phyloP scores from a whole-genome alignment of 1,284 basidiomycete species.

The Melampsora larici-populina region DNA sequence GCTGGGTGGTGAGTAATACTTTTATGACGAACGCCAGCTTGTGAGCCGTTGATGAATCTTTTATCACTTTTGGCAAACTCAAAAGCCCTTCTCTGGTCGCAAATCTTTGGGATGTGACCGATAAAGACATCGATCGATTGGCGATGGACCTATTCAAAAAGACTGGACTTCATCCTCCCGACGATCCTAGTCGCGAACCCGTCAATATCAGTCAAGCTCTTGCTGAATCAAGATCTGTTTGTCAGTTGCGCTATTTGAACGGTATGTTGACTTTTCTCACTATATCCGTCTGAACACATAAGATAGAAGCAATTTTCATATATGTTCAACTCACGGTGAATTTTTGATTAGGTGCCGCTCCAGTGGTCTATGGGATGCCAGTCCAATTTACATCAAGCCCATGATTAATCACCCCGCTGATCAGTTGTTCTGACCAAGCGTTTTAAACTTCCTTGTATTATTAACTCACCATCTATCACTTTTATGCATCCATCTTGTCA shows the following conservation, averaged over 20 bases:
- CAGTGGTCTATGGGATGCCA: slow-evolving; percentile 38
- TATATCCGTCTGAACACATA: background rate
- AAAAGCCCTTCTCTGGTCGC: slow-evolving; percentile 82
- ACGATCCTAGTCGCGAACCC: background rate
- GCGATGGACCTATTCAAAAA: slow-evolving; percentile 74
- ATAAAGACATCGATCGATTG: slow-evolving; percentile 91
- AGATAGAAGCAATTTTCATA: too few species aligned
- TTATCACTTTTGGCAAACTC: slow-evolving; percentile 23
- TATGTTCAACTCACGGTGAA: background rate
- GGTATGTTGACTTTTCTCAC: slow-evolving; percentile 17
- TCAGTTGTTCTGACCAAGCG: background rate
- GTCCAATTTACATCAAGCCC: slow-evolving; percentile 9
- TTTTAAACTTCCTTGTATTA: background rate
- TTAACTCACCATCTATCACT: background rate
- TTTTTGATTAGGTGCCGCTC: slow-evolving; percentile 30
- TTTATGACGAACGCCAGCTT: background rate
- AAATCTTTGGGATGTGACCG: slow-evolving; percentile 97
- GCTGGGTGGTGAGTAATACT: slow-evolving; percentile 74
- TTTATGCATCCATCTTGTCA: slow-evolving; percentile 10
- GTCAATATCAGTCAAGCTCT: slow-evolving; percentile 20
- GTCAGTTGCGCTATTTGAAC: slow-evolving; percentile 41
- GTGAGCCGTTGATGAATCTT: background rate
- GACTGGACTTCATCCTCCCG: slow-evolving; percentile 22
- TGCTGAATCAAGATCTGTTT: slow-evolving; percentile 22
- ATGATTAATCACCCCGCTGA: background rate